Base-by-base conservation (phyloP, 176 grass and related monocot genomes). In the Dendrocalamus sinicus region DNA sequence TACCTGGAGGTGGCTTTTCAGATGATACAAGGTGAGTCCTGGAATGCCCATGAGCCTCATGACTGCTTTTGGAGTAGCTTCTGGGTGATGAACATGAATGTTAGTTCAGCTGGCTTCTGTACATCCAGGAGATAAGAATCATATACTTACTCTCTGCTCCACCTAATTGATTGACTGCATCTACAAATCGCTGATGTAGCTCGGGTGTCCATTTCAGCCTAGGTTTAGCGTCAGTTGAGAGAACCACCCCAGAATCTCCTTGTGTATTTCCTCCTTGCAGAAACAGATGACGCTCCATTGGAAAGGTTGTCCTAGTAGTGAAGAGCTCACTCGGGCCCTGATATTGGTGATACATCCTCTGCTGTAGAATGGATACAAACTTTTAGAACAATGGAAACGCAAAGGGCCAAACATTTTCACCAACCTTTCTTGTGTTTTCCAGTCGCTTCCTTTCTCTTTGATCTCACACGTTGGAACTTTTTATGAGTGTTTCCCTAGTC, bases 31-130 rank as follows among this genome's bases (percentile, higher is more conserved):
- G 70, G 95, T 97, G 72, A 97, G 89, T 91, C 95, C 95, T 72
- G 95, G 95, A 91, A 97, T 93, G 63, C 95, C 92, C 92, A 97
- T 97, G 67, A 97, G 92, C 90, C 92, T 94, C 95, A 97, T 93
- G 88, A 97, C 95, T 65, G 95, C 91, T 86, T 97, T 97, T 72
- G 95, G 95, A 79, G 95, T 97, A 86, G 95, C 95, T 91, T 97
- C 95, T 97, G 90, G 50, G 15, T 88, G 87, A 87, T 91, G 70
- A 90, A 85, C 62, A 85, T 75, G 83, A 82, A 64, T 86, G 66
- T 85, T 84, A 62, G 79, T 88, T 75, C 51, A 84, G 5, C 66
- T 83, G 43, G 59, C 41, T 80, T 78, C 19, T 83, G 72, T 85
- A 44, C 24, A 22, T 51, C 64, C 40, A 73, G 22, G 65, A 81